Percentiles rank a stretch among this genome's conserved stretches.
Evolutionary conservation across 805 yeast species (phyloP).

Genomic region (Saturnispora hagleri): DNA sequence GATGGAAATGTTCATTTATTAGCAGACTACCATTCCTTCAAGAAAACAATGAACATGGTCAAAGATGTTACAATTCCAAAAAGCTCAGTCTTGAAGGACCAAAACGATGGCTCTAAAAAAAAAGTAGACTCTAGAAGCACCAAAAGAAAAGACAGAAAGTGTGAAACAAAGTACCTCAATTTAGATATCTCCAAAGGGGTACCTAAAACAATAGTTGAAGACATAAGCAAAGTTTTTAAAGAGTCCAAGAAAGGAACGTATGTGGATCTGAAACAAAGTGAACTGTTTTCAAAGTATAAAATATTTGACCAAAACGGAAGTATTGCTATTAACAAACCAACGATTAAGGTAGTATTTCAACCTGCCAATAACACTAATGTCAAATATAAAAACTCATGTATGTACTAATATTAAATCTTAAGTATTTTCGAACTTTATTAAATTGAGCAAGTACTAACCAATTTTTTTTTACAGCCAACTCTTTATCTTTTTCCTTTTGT

Average conservation of each 20-base stretch:
- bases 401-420: not conserved
- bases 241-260: slow-evolving; percentile 35
- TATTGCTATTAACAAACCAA: slow-evolving; percentile 14
- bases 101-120: slow-evolving; percentile 2
- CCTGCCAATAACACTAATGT: slow-evolving; percentile 11
- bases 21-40: slow-evolving; percentile 36
- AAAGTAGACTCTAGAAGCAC: not conserved
- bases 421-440: not conserved
- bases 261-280: slow-evolving; percentile 35
- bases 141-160: slow-evolving; percentile 16
- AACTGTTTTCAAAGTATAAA: slow-evolving; percentile 32
- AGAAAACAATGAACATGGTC: slow-evolving; percentile 34
- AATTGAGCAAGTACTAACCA: not conserved
- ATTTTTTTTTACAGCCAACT: not conserved
- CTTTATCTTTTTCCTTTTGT: slow-evolving; percentile 1
- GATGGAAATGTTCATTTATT: slow-evolving; percentile 36
- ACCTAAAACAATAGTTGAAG: slow-evolving; percentile 33
- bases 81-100: slow-evolving; percentile 15
- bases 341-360: slow-evolving; percentile 22
- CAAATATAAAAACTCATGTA: slow-evolving; percentile 1
- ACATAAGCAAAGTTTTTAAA: slow-evolving; percentile 7
- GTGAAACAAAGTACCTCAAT: slow-evolving; percentile 35
- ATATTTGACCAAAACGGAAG: slow-evolving; percentile 39
- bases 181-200: slow-evolving; percentile 34
- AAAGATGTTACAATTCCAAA: slow-evolving; percentile 19